Evolutionary conservation across 495 filamentous ascomycete species (phyloP), one percentile per base, ranked within the genome.

Genomic region (Podospora tetraspora): DNA sequence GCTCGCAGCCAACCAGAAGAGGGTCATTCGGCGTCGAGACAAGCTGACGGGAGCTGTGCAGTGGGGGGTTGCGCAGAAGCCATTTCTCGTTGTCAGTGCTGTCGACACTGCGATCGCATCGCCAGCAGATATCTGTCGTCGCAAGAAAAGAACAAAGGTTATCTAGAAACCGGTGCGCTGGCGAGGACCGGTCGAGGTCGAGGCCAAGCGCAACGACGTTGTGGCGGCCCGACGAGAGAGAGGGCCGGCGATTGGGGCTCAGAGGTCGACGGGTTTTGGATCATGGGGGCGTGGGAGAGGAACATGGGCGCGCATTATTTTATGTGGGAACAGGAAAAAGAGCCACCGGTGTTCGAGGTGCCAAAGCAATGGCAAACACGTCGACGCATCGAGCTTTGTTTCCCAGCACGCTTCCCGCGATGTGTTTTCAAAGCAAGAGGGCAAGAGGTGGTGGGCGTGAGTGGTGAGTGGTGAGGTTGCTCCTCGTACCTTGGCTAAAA

Each of bases 401-500:
- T 52, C 43, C 43, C 43, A 52, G 34, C 34, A 52, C 1, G 7
- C 16, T n/a, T 52, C 19, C 16, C 43, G 19, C 19, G 43, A 5
- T 16, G 34, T 4, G 34, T 12, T 37, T 3, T 6, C 3, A 12
- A 43, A 52, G 19, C 7, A 52, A n/a, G 19, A 52, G 43, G 29
- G 8, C 29, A 43, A 43, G 56, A 37, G 37, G 57, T 27, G 22
- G 62, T 63, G 62, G 62, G 62, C 34, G 22, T 37, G n/a, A n/a
- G n/a, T n/a, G n/a, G n/a, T n/a, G n/a, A n/a, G n/a, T n/a, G n/a
- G n/a, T n/a, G 22, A 19, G 37, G 30, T 64, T 56, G 62, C 62
- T 29, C 59, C 63, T 59, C 56, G 57, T 66, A 56, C 63, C 63
- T 66, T 66, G 67, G 56, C 66, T 57, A 63, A 29, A 29, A 52